Conservation (phyloP, 768 basidiomycete species). For the Boletales sp. region DNA sequence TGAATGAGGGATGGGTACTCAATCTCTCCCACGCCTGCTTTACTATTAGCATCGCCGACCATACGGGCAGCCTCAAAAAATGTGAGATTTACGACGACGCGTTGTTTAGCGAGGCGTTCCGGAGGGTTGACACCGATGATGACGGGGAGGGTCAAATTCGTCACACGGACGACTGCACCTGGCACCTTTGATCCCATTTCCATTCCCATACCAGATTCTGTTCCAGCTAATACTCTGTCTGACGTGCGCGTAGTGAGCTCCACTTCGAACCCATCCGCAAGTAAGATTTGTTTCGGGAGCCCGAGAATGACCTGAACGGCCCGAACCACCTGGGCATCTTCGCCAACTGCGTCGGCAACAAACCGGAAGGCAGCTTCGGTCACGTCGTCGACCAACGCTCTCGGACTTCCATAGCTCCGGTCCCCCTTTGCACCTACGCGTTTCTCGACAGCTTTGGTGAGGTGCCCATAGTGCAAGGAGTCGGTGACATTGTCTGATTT, state of each 20-base stretch:
- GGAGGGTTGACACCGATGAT: slow-evolving; percentile 72
- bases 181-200: background rate
- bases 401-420: slow-evolving; percentile 24
- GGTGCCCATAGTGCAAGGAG: slow-evolving; percentile 63
- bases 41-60: slow-evolving; percentile 8
- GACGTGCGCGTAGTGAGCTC: slow-evolving; percentile 30
- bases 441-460: slow-evolving; percentile 46
- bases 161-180: slow-evolving; percentile 37
- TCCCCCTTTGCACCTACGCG: slow-evolving; percentile 21
- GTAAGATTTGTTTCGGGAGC: slow-evolving; percentile 49
- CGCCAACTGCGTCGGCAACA: slow-evolving; percentile 32
- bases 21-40: slow-evolving; percentile 6
- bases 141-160: slow-evolving; percentile 46
- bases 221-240: background rate
- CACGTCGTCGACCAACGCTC: slow-evolving; percentile 35
- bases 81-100: slow-evolving; percentile 52
- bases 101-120: slow-evolving; percentile 62
- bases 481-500: slow-evolving; percentile 49
- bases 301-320: slow-evolving; percentile 41
- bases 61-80: slow-evolving; percentile 33
- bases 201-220: background rate
- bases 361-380: slow-evolving; percentile 36
- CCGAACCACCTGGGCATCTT: background rate
- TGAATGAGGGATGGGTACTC: slow-evolving; percentile 39
- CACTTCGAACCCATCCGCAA: slow-evolving; percentile 42